Evolutionary conservation across 345 rosid species (phyloP), one percentile per base, ranked within the genome.

Genomic region (Euphorbia lathyris): DNA sequence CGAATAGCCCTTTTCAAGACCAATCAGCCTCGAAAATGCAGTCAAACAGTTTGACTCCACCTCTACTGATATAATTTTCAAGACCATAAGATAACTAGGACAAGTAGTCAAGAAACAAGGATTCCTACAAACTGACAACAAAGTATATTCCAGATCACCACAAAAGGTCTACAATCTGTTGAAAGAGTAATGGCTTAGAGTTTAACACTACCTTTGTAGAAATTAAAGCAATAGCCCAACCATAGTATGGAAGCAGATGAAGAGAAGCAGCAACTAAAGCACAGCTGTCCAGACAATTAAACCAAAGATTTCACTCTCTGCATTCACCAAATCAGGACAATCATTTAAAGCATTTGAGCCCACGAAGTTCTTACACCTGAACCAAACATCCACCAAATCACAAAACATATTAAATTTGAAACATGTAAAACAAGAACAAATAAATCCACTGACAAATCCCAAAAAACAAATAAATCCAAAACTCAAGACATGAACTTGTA

Each of bases 331-430:
- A 77, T 69, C 80, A 77, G 74, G 74, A 77, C 73, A 77, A 77
- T 71, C 77, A 72, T 68, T 68, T 77, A 68, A 77, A 77, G 77
- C 74, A 73, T 67, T 63, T 72, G 73, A 57, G 50, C 67, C 80
- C 80, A 77, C 63, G 77, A 72, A 69, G 80, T 77, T 69, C 77
- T 73, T 77, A 72, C 77, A 73, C 80, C 80, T 73, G 77, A 77
- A 73, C 59, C 74, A 77, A 72, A 73, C 61, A 73, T 65, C 73
- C 66, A 68, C 72, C 74, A 74, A 73, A 68, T 68, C 62, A 67
- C 62, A 67, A 74, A 51, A 43, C 61, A 73, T 34, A 66, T 30
- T 50, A 30, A 68, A 76, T 5, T 58, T 47, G 55, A 61, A 77
- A 47, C 66, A 70, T 19, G 65, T 32, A 68, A 36, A 63, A 63